Conservation (phyloP, 1,139 yeast genomes). For the Kodamaea alishanica region DNA sequence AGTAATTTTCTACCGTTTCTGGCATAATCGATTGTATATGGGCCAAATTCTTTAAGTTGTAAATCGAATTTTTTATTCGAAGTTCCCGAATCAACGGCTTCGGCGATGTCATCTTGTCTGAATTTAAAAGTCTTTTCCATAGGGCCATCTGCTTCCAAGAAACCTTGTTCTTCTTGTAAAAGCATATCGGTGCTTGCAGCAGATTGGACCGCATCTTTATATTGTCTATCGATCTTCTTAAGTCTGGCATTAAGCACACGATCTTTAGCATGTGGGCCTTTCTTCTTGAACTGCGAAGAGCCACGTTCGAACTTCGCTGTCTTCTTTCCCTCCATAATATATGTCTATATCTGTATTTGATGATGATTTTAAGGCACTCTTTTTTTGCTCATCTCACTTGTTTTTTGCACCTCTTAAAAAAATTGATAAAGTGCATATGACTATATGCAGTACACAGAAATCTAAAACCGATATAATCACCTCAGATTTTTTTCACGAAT, state of each 20-base stretch:
- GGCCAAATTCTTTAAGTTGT: constrained; percentile 75
- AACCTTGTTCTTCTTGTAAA: constrained; percentile 80
- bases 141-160: constrained; percentile 77
- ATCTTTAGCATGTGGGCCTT: constrained; percentile 57
- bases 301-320: constrained; percentile 23
- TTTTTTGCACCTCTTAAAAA: too few relatives aligned
- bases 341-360: too few relatives aligned
- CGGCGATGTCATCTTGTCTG: constrained; percentile 72
- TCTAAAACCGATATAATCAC: too few relatives aligned
- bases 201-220: constrained; percentile 70
- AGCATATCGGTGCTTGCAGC: constrained; percentile 87
- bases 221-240: constrained; percentile 65
- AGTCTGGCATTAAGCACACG: constrained; percentile 62
- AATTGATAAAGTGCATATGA: too few relatives aligned
- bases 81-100: constrained; percentile 77
- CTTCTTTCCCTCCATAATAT: too few relatives aligned
- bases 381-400: too few relatives aligned
- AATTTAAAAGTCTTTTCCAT: constrained; percentile 90
- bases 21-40: constrained; percentile 76
- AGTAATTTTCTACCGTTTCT: constrained; percentile 84
- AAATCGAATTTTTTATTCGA: constrained; percentile 73
- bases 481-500: constrained; percentile 5
- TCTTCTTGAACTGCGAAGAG: constrained; percentile 8
- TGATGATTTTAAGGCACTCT: too few relatives aligned
- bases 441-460: neutral